Conservation (phyloP, 1,284 basidiomycete species). For the Boletellus deceptivus region DNA sequence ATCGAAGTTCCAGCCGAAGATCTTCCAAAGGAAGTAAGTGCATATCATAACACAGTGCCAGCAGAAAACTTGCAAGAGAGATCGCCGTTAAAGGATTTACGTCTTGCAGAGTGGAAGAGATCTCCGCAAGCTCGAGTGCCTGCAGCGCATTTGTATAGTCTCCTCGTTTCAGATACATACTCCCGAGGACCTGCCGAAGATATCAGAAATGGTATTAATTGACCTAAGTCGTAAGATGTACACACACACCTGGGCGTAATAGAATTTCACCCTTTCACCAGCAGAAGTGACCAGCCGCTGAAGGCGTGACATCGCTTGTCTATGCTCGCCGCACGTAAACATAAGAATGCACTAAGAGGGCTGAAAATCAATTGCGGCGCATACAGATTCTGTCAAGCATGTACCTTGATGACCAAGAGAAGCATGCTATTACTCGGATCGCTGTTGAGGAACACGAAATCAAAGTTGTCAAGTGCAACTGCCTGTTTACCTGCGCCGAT, state of each 20-base stretch:
- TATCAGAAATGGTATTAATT: neutral
- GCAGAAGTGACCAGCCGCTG: neutral
- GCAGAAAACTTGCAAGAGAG: neutral
- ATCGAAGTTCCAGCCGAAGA: too few species aligned
- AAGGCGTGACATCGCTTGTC: conserved; percentile 3
- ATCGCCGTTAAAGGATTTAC: neutral
- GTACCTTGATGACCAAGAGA: conserved; percentile 6
- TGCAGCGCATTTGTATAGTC: conserved; percentile 1
- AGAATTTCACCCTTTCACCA: neutral
- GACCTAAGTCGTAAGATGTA: too few species aligned
- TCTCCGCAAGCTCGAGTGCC: neutral
- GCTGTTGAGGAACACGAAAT: neutral
- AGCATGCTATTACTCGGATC: neutral
- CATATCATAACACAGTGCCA: neutral
- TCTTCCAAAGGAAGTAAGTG: neutral
- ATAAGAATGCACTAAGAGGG: neutral
- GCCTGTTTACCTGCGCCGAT: neutral
- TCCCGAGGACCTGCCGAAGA: neutral
- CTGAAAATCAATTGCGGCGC: neutral
- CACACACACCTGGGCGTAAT: neutral
- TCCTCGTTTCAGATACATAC: neutral
- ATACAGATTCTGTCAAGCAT: neutral
- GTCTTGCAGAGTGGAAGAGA: neutral
- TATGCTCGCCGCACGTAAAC: conserved; percentile 1
- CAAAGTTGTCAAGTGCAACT: neutral